phyloP scores from a whole-genome alignment of 306 rosid species.

The Quercus berberidifolia region DNA sequence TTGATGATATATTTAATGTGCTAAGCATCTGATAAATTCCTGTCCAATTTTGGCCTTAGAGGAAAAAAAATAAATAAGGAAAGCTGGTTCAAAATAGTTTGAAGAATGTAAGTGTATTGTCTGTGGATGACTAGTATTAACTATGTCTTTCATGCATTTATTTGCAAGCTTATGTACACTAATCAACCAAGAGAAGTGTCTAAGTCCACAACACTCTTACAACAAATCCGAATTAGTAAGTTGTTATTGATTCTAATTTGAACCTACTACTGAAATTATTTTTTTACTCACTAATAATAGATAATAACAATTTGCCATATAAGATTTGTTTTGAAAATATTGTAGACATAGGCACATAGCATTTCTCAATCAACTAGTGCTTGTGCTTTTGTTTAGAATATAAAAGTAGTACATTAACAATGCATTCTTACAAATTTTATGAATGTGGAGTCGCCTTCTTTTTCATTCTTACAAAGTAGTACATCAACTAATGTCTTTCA shows the following conservation, averaged over 20 bases:
- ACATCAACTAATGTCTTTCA: neutral
- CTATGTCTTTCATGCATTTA: neutral
- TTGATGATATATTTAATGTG: neutral
- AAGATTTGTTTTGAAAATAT: no score
- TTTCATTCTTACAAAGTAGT: no score
- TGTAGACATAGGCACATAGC: no score
- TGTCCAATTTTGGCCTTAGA: neutral
- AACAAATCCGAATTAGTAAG: no score
- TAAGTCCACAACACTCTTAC: no score
- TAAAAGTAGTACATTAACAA: neutral
- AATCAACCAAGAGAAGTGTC: neutral
- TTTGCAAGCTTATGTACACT: neutral
- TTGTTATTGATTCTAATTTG: no score
- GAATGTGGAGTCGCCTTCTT: neutral
- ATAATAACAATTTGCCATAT: no score
- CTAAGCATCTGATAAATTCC: no score
- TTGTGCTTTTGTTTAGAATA: neutral
- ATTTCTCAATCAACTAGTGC: neutral
- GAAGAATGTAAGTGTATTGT: neutral
- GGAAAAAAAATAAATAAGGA: neutral
- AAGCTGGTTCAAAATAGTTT: neutral
- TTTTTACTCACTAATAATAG: rapidly evolving
- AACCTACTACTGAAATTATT: no score
- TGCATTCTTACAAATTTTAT: neutral
- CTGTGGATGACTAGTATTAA: neutral